Conservation (phyloP, 2,329 filamentous ascomycete species). For the Cladosporium sp. region DNA sequence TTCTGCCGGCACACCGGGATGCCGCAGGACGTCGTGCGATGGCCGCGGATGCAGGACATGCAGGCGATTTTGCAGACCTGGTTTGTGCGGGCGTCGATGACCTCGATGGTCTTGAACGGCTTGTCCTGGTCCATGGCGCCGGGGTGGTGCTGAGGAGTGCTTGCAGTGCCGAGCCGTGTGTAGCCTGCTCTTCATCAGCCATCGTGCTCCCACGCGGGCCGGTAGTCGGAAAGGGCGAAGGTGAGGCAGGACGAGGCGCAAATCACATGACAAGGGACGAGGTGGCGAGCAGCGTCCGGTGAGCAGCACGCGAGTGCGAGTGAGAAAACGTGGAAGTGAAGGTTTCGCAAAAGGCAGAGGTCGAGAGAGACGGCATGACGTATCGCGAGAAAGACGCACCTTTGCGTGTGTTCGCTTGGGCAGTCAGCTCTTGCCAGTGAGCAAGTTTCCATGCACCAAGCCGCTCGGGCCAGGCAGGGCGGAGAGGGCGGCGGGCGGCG, state of each 20-base stretch:
- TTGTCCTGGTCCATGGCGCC: constrained; percentile 24
- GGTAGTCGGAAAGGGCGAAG: not conserved
- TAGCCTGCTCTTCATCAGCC: constrained; percentile 13
- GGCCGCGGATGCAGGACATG: constrained; percentile 32
- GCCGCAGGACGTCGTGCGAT: constrained; percentile 30
- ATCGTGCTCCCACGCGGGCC: not conserved
- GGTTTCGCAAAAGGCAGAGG: constrained; percentile 15
- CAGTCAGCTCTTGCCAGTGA: constrained; percentile 14
- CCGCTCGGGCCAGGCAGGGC: constrained; percentile 8
- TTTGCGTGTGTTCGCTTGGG: constrained; percentile 2
- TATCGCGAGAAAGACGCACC: constrained; percentile 11
- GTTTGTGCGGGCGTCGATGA: constrained; percentile 26
- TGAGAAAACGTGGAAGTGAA: not conserved
- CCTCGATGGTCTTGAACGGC: constrained; percentile 32
- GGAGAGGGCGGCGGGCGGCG: not conserved
- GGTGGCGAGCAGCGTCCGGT: not conserved
- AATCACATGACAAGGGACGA: constrained; percentile 10
- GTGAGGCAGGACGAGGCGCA: not conserved
- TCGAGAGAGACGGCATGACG: constrained; percentile 14
- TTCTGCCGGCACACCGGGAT: constrained; percentile 30
- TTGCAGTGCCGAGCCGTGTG: constrained; percentile 1
- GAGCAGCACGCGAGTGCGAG: not conserved
- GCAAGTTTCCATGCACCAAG: constrained; percentile 19
- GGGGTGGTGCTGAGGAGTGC: not conserved
- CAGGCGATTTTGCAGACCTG: constrained; percentile 31